Evolutionary conservation across 2,329 filamentous ascomycete species (phyloP).

Genomic region (Aspergillus viridinutans): DNA sequence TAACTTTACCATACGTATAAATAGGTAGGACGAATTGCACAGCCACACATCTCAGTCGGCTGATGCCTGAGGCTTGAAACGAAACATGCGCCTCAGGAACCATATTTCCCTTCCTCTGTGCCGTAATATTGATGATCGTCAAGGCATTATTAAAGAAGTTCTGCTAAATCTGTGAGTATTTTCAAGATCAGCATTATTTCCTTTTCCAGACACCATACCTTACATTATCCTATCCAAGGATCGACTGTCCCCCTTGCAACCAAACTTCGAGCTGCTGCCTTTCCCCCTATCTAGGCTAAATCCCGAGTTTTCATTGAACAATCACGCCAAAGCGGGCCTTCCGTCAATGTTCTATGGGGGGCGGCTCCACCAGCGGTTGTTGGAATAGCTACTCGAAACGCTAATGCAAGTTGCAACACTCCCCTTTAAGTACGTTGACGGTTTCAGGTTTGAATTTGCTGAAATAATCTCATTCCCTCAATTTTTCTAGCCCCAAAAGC

Average conservation of each 20-base stretch:
- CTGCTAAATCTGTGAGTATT: too few species aligned
- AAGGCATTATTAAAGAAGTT: neutral
- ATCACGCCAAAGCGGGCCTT: conserved; percentile 22
- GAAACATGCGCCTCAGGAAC: too few species aligned
- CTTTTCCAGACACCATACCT: neutral
- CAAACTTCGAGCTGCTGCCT: conserved; percentile 2
- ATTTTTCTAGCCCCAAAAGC: neutral
- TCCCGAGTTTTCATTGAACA: conserved; percentile 2
- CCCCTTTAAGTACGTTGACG: conserved; percentile 20
- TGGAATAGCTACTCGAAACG: neutral
- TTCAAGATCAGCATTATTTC: too few species aligned
- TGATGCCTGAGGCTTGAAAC: neutral
- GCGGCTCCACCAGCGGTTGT: conserved; percentile 22
- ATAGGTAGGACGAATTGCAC: too few species aligned
- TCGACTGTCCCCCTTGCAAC: conserved; percentile 7
- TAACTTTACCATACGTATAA: too few species aligned
- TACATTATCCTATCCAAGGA: neutral
- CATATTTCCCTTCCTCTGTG: too few species aligned
- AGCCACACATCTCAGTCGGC: too few species aligned
- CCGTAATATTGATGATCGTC: too few species aligned
- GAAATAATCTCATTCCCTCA: neutral
- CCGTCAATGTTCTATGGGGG: conserved; percentile 22
- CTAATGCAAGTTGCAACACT: neutral
- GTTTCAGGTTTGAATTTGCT: conserved; percentile 5
- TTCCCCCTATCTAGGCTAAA: conserved; percentile 13